phyloP scores from a whole-genome alignment of 139 green algal genomes.

The Chlorella sp. region DNA sequence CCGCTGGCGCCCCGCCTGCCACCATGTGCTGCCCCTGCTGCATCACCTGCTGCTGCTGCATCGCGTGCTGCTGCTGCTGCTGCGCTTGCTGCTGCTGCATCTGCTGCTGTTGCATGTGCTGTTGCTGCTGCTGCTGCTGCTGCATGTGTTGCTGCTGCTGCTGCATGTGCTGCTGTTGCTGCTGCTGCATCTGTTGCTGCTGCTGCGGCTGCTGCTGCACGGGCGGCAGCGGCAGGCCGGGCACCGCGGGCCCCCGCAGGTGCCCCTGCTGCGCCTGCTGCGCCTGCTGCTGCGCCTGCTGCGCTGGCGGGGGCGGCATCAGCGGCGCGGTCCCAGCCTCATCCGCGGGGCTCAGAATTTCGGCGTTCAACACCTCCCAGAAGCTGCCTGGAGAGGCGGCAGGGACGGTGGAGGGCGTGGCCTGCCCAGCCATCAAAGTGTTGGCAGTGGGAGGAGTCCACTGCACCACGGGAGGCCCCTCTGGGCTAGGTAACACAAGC shows the following conservation, averaged over 20 bases:
- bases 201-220: neutral
- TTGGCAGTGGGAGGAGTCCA: slow-evolving; percentile 7
- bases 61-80: slow-evolving; percentile 1
- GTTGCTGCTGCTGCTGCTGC: neutral
- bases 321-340: neutral
- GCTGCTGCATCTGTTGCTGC: slow-evolving; percentile 12
- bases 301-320: neutral
- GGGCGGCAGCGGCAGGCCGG: slow-evolving; percentile 26
- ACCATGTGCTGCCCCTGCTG: neutral
- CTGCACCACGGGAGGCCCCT: neutral
- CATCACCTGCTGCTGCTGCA: neutral
- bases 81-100: neutral
- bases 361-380: slow-evolving; percentile 17
- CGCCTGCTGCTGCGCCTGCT: neutral
- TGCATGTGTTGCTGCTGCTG: neutral
- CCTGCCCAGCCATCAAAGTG: neutral
- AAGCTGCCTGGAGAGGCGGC: slow-evolving; percentile 22
- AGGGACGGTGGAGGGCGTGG: neutral
- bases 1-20: neutral
- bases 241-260: neutral
- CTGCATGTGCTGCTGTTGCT: too few relatives aligned
- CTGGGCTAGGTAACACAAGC: neutral
- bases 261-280: neutral
- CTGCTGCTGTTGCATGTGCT: neutral
- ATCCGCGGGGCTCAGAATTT: neutral